Conservation (phyloP, 208 protist genomes). For the Leishmania lainsoni region DNA sequence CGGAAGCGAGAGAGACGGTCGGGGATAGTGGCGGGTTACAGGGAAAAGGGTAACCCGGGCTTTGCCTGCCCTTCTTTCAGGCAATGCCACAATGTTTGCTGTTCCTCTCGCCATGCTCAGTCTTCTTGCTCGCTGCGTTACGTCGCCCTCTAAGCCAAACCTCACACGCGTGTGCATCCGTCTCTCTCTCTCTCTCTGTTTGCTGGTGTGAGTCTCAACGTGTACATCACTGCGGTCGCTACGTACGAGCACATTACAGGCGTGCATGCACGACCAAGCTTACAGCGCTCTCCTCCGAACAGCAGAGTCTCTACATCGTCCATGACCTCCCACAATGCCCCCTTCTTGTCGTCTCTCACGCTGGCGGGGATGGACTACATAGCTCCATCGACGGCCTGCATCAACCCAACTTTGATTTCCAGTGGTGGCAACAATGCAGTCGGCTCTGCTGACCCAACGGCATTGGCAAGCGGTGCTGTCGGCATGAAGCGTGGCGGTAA, state of each 20-base stretch:
- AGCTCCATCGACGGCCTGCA: constrained; percentile 74
- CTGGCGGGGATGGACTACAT: constrained; percentile 89
- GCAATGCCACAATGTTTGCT: not conserved
- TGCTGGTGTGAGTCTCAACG: not conserved
- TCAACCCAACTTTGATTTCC: constrained; percentile 35
- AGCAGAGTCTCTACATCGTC: not conserved
- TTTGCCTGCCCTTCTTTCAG: not conserved
- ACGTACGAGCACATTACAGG: no score
- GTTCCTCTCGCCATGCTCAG: not conserved
- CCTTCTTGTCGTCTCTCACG: constrained; percentile 73
- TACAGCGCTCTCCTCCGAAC: not conserved
- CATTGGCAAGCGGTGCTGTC: constrained; percentile 1
- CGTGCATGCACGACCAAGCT: not conserved
- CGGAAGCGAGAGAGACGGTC: not conserved
- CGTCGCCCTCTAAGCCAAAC: not conserved
- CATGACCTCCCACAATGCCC: not conserved
- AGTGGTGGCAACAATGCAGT: not conserved
- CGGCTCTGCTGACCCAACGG: not conserved
- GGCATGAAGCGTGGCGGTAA: constrained; percentile 12
- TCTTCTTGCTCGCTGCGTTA: not conserved
- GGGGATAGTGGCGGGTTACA: not conserved
- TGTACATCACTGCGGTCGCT: no score
- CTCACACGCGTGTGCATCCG: not conserved
- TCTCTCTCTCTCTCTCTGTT: not conserved
- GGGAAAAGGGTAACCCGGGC: not conserved